Percentiles rank a stretch among this genome's conserved stretches.
phyloP scores from a whole-genome alignment of 2,329 filamentous ascomycete species.

The Botrytis fabae region DNA sequence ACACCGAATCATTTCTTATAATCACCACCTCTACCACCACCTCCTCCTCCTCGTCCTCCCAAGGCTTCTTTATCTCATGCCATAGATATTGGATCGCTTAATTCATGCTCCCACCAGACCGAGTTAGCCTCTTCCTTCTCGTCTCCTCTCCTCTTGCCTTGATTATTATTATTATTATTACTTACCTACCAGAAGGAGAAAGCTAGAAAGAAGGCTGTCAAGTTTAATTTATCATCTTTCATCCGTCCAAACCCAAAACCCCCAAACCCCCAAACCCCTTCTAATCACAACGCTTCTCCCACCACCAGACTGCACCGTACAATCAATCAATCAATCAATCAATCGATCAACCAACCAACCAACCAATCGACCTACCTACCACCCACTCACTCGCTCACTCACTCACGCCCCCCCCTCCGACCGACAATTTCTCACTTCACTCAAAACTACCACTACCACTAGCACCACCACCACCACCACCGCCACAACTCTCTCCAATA shows the following conservation, averaged over 20 bases:
- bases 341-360: background rate
- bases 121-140: background rate
- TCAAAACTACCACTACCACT: background rate
- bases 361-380: background rate
- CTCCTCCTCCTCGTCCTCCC: too few relatives aligned
- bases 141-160: background rate
- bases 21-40: background rate
- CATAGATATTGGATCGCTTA: slow-evolving; percentile 10
- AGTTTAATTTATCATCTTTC: background rate
- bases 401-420: background rate
- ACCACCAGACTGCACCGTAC: background rate
- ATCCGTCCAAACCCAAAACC: background rate
- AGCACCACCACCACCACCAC: background rate
- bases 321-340: background rate
- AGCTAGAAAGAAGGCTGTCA: background rate
- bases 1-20: background rate
- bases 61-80: slow-evolving; percentile 1
- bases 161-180: too few relatives aligned
- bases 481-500: background rate
- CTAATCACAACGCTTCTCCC: background rate
- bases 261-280: background rate
- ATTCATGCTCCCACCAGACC: background rate
- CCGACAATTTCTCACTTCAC: background rate
- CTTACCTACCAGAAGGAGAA: background rate
- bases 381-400: background rate